Evolutionary conservation across 1,284 basidiomycete genomes (phyloP).

Genomic region (Malassezia sympodialis): DNA sequence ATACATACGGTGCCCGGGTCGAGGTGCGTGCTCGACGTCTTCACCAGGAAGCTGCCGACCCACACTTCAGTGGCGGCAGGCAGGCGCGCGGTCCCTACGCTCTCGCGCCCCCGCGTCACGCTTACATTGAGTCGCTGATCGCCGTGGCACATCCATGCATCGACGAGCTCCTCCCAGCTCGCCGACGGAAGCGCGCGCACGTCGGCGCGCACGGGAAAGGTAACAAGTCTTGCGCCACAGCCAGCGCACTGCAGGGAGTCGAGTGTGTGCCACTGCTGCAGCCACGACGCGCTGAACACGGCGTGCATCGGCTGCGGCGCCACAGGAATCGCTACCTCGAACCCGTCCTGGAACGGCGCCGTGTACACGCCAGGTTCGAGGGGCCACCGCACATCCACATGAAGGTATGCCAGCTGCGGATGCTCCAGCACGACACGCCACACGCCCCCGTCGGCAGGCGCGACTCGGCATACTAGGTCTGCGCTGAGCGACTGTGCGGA

Average conservation of each 20-base stretch:
- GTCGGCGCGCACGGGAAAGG: neutral
- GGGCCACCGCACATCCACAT: neutral
- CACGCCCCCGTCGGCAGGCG: neutral
- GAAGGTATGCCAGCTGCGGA: neutral
- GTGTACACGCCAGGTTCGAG: neutral
- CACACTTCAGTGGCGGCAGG: slow-evolving; percentile 6
- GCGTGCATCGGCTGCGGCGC: neutral
- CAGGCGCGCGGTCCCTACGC: neutral
- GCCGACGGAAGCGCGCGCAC: slow-evolving; percentile 84
- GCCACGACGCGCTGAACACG: neutral
- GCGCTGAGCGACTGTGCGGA: neutral
- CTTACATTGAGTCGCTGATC: slow-evolving; percentile 57
- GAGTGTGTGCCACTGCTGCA: neutral
- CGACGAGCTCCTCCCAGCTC: slow-evolving; percentile 90
- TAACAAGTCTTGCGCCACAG: neutral
- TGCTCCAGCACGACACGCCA: neutral
- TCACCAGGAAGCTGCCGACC: slow-evolving; percentile 7
- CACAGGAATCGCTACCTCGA: neutral
- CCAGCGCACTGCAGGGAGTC: neutral
- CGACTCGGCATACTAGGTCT: neutral
- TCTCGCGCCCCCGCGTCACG: slow-evolving; percentile 7
- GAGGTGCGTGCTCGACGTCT: slow-evolving; percentile 1
- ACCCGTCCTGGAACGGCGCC: neutral
- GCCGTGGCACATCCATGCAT: slow-evolving; percentile 94
- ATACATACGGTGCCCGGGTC: neutral